Evolutionary conservation across 2,329 filamentous ascomycete genomes (phyloP), one percentile per base, ranked within the genome.

Genomic region (Aspergillus sclerotialis): DNA sequence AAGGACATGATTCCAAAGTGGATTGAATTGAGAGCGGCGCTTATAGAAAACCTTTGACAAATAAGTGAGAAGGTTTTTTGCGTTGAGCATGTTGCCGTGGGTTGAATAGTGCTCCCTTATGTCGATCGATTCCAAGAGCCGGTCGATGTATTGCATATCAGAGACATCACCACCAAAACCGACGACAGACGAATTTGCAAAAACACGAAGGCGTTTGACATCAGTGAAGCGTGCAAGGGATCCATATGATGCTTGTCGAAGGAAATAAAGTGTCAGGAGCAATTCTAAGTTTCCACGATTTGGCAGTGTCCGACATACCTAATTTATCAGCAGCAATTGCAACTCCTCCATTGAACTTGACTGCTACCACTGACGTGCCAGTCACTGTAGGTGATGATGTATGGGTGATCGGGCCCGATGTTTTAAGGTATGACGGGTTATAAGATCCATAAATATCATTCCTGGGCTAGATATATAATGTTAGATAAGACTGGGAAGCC

Each of bases 71-170:
- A 98, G 78, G 68, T 95, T 95, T 63, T 85, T 84, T 37, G 92
- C 92, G 61, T 84, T 87, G 54, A 98, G 81, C 49, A 60, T 59
- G 50, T 72, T 54, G 40, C 63, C 63, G 38, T 69, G 59, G 35
- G 64, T 56, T 30, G 74, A 75, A 72, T 98, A 96, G 59, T 87
- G 83, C 72, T 96, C 89, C 61, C 83, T 76, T 63, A 93, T 87
- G 60, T 84, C 80, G 52, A 96, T 82, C 44, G 85, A 83, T 56
- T 76, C 82, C 50, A 98, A 82, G 56, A 94, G 79, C 51, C 92
- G 73, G 76, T 94, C 84, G 49, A 98, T 80, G 72, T 93, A 93
- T 72, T 98, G 92, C 92, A 98, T 96, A 72, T 98, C 92, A 46
- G 86, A 94, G 52, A 98, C 82, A 70, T 98, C 92, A 63, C 92